These are phyloP conservation scores for Mycosphaerella sp. DNA, from an alignment of 2,329 filamentous ascomycete genomes.

Conservation along the genomic window DNA sequence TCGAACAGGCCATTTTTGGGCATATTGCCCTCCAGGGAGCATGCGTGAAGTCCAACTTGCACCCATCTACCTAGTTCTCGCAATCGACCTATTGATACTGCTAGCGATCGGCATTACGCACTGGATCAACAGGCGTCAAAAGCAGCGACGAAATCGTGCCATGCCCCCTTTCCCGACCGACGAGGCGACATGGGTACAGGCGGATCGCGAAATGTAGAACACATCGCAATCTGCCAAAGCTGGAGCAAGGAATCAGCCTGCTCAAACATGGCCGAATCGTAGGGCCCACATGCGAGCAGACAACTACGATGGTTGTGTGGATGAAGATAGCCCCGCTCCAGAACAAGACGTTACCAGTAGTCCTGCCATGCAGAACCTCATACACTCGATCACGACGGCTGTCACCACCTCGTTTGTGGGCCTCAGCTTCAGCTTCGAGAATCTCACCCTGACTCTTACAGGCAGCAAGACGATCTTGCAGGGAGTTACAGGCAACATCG, in stretches of 20 bases:
- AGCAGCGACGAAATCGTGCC: conserved; percentile 10
- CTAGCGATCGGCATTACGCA: conserved; percentile 34
- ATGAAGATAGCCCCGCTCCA: conserved; percentile 29
- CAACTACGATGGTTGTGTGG: conserved; percentile 25
- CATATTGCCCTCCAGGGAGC: conserved; percentile 43
- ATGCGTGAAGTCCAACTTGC: conserved; percentile 40
- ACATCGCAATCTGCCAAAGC: background rate
- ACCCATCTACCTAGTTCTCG: conserved; percentile 40
- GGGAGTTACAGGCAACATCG: conserved; percentile 50
- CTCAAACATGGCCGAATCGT: conserved; percentile 15
- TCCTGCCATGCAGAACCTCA: conserved; percentile 44
- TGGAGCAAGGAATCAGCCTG: background rate
- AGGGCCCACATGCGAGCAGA: conserved; percentile 25
- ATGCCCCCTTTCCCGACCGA: conserved; percentile 1
- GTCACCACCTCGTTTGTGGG: conserved; percentile 49
- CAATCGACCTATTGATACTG: conserved; percentile 38
- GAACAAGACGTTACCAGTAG: conserved; percentile 29
- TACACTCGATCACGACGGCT: conserved; percentile 49
- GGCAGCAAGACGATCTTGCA: conserved; percentile 41
- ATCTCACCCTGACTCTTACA: conserved; percentile 35
- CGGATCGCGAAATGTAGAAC: no score
- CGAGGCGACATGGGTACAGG: background rate
- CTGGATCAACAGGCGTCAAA: conserved; percentile 33
- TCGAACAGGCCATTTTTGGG: conserved; percentile 32
- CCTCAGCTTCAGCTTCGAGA: conserved; percentile 48